Percentiles rank a stretch among this genome's conserved stretches.
Conservation (phyloP, 2,329 filamentous ascomycete genomes). For the Tolypocladium endophyticum region DNA sequence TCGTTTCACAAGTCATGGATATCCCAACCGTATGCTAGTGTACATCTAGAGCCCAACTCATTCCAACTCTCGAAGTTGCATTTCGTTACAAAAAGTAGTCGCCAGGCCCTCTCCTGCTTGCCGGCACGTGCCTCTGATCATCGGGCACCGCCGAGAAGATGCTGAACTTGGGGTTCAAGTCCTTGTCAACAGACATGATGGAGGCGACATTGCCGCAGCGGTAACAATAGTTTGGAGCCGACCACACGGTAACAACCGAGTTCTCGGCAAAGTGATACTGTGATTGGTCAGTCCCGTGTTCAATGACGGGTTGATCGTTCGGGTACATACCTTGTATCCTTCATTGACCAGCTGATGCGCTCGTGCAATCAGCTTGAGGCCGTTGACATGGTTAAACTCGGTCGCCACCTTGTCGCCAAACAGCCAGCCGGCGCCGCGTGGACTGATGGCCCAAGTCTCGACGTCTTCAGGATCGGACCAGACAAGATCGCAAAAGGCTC, state of each 20-base stretch:
- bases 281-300: constrained; percentile 14
- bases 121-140: constrained; percentile 69
- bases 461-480: constrained; percentile 98
- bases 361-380: constrained; percentile 86
- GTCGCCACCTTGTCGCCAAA: constrained; percentile 96
- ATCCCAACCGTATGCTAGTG: constrained; percentile 31
- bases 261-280: constrained; percentile 91
- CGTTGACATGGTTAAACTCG: constrained; percentile 96
- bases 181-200: constrained; percentile 83
- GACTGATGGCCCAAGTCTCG: constrained; percentile 92
- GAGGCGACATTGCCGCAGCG: constrained; percentile 94
- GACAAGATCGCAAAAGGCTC: constrained; percentile 94
- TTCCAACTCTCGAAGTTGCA: constrained; percentile 10
- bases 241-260: constrained; percentile 97
- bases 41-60: constrained; percentile 23
- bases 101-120: constrained; percentile 54
- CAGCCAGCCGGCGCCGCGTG: constrained; percentile 91
- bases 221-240: constrained; percentile 91
- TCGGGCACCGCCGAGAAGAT: constrained; percentile 88
- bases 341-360: constrained; percentile 99
- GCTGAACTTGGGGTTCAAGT: constrained; percentile 82
- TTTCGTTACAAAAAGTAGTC: constrained; percentile 56
- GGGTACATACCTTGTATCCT: constrained; percentile 70
- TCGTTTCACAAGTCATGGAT: constrained; percentile 24
- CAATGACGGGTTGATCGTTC: neutral